Evolutionary conservation across 140 eudicot species (phyloP).

Genomic region (Flaveria floridana): DNA sequence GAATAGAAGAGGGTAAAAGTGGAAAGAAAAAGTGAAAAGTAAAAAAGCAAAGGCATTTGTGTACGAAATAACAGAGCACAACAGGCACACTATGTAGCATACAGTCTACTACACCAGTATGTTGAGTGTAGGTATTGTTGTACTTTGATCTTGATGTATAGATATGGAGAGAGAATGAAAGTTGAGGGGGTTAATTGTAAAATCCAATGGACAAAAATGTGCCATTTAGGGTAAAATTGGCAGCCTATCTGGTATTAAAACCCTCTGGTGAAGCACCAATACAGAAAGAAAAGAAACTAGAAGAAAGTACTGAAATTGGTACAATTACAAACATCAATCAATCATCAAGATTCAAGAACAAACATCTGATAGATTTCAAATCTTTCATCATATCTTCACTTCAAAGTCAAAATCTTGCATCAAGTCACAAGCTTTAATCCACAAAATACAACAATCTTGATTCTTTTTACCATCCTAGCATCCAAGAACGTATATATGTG

Average conservation of each 20-base stretch:
- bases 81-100: slow-evolving; percentile 57
- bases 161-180: slow-evolving; percentile 42
- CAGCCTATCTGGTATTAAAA: slow-evolving; percentile 57
- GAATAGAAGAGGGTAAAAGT: slow-evolving; percentile 37
- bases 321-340: slow-evolving; percentile 54
- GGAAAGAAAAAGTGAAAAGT: slow-evolving; percentile 50
- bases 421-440: no score
- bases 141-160: slow-evolving; percentile 25
- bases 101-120: slow-evolving; percentile 40
- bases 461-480: background rate
- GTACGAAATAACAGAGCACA: slow-evolving; percentile 54
- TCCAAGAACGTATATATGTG: background rate
- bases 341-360: slow-evolving; percentile 35
- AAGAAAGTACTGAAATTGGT: slow-evolving; percentile 42
- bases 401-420: slow-evolving; percentile 17
- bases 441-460: background rate
- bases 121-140: slow-evolving; percentile 23
- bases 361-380: slow-evolving; percentile 40
- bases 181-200: slow-evolving; percentile 29
- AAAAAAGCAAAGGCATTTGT: slow-evolving; percentile 51
- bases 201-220: slow-evolving; percentile 30
- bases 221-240: slow-evolving; percentile 45
- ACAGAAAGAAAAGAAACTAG: slow-evolving; percentile 46
- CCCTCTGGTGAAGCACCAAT: slow-evolving; percentile 40
- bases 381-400: slow-evolving; percentile 22